A percentile compares a stretch with the other conserved stretches of the same genome.
These are phyloP conservation scores for Pseudodiploospora longispora DNA, from an alignment of 2,329 filamentous ascomycete genomes.

Conservation along the genomic window DNA sequence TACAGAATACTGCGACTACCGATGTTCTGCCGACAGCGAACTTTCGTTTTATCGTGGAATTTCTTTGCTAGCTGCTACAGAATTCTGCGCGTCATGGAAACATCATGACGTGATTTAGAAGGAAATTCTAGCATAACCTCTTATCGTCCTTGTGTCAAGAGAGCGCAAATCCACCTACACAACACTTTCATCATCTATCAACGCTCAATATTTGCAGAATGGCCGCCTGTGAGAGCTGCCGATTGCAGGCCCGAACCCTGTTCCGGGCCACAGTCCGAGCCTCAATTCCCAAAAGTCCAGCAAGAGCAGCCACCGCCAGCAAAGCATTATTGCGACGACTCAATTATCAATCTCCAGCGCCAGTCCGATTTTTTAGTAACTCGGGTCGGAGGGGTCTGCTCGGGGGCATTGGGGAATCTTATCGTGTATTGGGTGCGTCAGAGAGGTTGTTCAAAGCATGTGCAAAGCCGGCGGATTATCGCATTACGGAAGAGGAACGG, in stretches of 20 bases:
- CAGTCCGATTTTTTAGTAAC: constrained; percentile 28
- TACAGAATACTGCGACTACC: constrained; percentile 2
- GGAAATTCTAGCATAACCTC: not conserved
- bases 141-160: too few species aligned
- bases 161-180: too few species aligned
- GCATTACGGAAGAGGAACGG: constrained; percentile 58
- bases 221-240: constrained; percentile 40
- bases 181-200: too few species aligned
- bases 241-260: constrained; percentile 33
- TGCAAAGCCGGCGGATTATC: constrained; percentile 65
- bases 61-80: constrained; percentile 1
- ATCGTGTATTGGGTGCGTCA: constrained; percentile 72
- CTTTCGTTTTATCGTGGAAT: not conserved
- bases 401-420: constrained; percentile 37
- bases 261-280: constrained; percentile 26
- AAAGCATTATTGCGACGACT: not conserved
- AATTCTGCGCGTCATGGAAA: constrained; percentile 9
- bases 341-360: not conserved
- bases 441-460: constrained; percentile 73
- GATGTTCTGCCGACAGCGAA: constrained; percentile 8
- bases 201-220: constrained; percentile 19
- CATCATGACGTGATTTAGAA: constrained; percentile 1
- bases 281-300: constrained; percentile 18
- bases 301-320: constrained; percentile 9
- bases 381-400: constrained; percentile 26